phyloP scores from a whole-genome alignment of 352 stramenopile genomes.

The Phytopythium boreale region DNA sequence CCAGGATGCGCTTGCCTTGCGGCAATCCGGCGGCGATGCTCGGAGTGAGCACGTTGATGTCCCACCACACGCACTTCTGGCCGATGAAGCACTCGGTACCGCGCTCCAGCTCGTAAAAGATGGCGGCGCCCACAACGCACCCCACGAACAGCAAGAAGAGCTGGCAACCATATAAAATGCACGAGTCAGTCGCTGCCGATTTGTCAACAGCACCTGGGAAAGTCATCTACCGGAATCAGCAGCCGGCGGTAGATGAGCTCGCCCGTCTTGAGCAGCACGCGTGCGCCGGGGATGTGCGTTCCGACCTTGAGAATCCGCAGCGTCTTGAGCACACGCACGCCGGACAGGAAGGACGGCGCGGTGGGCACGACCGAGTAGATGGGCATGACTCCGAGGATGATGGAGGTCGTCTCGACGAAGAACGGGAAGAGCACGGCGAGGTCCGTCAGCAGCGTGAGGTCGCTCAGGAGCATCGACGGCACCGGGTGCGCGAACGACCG shows the following conservation, averaged over 20 bases:
- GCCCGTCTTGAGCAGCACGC: conserved; percentile 33
- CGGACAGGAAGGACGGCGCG: conserved; percentile 39
- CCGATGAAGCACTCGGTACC: conserved; percentile 39
- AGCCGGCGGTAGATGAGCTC: conserved; percentile 27
- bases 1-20: conserved; percentile 28
- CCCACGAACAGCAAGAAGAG: conserved; percentile 54
- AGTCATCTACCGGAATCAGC: conserved; percentile 32
- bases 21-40: conserved; percentile 24
- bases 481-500: conserved; percentile 26
- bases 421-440: conserved; percentile 33
- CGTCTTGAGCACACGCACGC: conserved; percentile 37
- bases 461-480: conserved; percentile 21
- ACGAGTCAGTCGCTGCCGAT: neutral
- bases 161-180: conserved; percentile 9
- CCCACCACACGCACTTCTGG: conserved; percentile 29
- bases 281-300: conserved; percentile 33
- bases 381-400: conserved; percentile 19
- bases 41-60: conserved; percentile 34
- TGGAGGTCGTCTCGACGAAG: conserved; percentile 24
- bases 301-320: conserved; percentile 47
- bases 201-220: neutral
- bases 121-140: conserved; percentile 30
- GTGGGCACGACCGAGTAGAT: conserved; percentile 36
- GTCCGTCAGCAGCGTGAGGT: conserved; percentile 18
- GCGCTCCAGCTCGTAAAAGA: conserved; percentile 51